phyloP scores from a whole-genome alignment of 768 basidiomycete species.

The Kwoniella heveanensis region DNA sequence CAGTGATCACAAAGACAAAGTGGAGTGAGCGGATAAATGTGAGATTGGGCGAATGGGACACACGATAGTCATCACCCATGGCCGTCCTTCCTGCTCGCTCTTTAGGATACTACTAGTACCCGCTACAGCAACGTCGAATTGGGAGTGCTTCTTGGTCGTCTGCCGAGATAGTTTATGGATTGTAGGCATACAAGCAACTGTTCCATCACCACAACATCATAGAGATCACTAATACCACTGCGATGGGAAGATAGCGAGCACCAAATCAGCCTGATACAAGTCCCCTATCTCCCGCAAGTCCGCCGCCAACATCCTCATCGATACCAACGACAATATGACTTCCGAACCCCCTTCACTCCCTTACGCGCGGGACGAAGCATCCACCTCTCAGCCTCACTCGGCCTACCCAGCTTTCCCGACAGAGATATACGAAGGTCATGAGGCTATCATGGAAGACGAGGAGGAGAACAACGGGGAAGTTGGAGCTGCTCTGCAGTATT shows the following conservation, averaged over 20 bases:
- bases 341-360: constrained; percentile 41
- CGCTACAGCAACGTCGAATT: not conserved
- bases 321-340: not conserved
- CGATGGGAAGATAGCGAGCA: no score
- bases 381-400: constrained; percentile 46
- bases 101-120: no score
- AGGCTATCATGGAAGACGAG: constrained; percentile 13
- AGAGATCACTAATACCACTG: no score
- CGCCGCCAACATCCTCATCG: not conserved
- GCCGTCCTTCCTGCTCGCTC: not conserved
- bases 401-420: constrained; percentile 30
- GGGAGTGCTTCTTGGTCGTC: no score
- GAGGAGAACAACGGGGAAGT: constrained; percentile 21
- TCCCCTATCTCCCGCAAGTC: no score
- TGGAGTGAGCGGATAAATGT: not conserved
- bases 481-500: constrained; percentile 52
- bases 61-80: not conserved
- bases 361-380: constrained; percentile 49
- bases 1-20: not conserved
- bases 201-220: no score
- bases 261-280: no score
- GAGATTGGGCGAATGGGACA: not conserved
- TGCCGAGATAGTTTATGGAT: no score
- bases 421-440: constrained; percentile 19
- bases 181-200: no score